Evolutionary conservation across 345 rosid genomes (phyloP).

Genomic region (Euphorbia tirucalli): DNA sequence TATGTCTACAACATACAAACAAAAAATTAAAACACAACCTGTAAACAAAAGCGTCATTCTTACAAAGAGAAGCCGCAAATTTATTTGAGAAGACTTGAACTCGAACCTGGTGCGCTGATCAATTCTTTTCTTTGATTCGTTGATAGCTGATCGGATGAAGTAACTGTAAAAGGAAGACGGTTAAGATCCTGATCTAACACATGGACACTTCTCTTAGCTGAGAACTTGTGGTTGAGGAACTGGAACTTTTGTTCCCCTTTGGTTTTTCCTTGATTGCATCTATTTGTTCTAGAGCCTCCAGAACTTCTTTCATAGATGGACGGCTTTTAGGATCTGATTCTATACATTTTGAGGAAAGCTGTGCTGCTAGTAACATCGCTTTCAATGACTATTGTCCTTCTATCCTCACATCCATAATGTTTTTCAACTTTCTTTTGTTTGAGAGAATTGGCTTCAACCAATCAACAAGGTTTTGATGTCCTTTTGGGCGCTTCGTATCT

Average conservation of each 20-base stretch:
- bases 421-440: slow-evolving; percentile 41
- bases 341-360: too few species aligned
- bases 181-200: slow-evolving; percentile 56
- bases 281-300: slow-evolving; percentile 50
- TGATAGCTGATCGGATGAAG: slow-evolving; percentile 22
- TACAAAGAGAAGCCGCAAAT: too few species aligned
- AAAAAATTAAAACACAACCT: too few species aligned
- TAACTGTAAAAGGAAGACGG: slow-evolving; percentile 46
- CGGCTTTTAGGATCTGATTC: slow-evolving; percentile 21
- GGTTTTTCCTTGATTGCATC: slow-evolving; percentile 31
- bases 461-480: slow-evolving; percentile 49
- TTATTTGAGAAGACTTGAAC: too few species aligned
- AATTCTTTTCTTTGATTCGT: slow-evolving; percentile 27
- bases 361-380: too few species aligned
- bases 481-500: slow-evolving; percentile 31
- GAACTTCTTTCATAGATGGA: slow-evolving; percentile 59
- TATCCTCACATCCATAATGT: slow-evolving; percentile 33
- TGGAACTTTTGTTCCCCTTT: slow-evolving; percentile 15
- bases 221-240: slow-evolving; percentile 16
- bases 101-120: slow-evolving; percentile 34
- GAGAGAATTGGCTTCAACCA: slow-evolving; percentile 50
- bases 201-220: slow-evolving; percentile 26
- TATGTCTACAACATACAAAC: too few species aligned
- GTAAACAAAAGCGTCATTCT: too few species aligned
- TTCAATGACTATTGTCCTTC: too few species aligned